These are phyloP conservation scores for Glycyrrhiza uralensis DNA, from an alignment of 306 rosid species.

Conservation along the genomic window DNA sequence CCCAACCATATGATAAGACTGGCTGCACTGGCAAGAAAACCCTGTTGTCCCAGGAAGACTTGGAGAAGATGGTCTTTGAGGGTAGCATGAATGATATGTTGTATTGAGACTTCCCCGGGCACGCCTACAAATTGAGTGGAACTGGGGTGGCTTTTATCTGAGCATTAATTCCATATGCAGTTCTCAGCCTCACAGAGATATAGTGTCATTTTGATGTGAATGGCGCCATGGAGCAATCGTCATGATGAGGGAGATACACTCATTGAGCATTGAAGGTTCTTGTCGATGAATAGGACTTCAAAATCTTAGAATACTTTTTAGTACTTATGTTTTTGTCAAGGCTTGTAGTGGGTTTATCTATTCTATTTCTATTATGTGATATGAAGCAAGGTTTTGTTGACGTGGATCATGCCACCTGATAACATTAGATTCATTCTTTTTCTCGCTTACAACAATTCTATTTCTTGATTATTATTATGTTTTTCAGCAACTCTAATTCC, in stretches of 20 bases:
- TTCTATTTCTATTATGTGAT: too few species aligned
- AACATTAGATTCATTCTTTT: too few species aligned
- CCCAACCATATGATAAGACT: constrained; percentile 86
- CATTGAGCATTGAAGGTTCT: neutral
- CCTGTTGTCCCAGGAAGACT: constrained; percentile 71
- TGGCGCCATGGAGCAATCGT: neutral
- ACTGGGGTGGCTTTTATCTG: neutral
- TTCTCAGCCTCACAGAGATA: neutral
- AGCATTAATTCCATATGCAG: neutral
- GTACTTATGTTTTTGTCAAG: neutral
- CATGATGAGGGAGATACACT: neutral
- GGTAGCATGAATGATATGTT: constrained; percentile 51
- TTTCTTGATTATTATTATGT: too few species aligned
- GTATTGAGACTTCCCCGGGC: constrained; percentile 26
- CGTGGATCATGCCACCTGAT: too few species aligned
- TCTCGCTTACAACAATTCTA: too few species aligned
- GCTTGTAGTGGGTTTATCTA: neutral
- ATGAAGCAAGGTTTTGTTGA: too few species aligned
- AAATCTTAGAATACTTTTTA: neutral
- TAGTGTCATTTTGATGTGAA: neutral
- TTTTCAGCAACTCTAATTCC: too few species aligned
- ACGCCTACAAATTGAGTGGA: neutral
- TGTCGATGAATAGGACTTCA: neutral
- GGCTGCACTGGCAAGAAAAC: constrained; percentile 75
- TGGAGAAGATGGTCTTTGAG: constrained; percentile 68